Conservation (phyloP, 2,329 filamentous ascomycete species). For the Colletotrichum shisoi region DNA sequence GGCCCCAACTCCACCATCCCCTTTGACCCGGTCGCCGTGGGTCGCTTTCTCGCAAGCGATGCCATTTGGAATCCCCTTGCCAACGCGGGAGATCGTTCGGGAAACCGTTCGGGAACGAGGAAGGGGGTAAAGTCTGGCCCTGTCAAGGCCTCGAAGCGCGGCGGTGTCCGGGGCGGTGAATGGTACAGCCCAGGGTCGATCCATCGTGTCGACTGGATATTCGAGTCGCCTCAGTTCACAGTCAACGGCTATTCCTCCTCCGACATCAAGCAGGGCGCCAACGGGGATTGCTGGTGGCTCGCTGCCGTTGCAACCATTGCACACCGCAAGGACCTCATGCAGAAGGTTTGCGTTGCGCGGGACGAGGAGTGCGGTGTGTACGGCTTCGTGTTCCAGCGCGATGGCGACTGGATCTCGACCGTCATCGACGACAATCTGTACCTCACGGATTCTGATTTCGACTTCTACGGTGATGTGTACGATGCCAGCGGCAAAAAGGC, state of each 20-base stretch:
- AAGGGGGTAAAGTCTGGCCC: neutral
- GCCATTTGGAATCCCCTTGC: conserved; percentile 4
- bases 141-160: conserved; percentile 10
- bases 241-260: conserved; percentile 52
- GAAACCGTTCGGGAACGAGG: neutral
- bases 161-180: conserved; percentile 36
- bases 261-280: conserved; percentile 55
- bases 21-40: conserved; percentile 40
- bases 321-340: conserved; percentile 70
- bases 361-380: conserved; percentile 75
- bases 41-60: conserved; percentile 38
- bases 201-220: conserved; percentile 56
- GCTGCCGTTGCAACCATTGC: conserved; percentile 73
- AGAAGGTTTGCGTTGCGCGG: conserved; percentile 70
- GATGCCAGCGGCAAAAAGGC: conserved; percentile 60
- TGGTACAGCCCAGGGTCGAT: conserved; percentile 49
- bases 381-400: conserved; percentile 75
- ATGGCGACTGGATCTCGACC: conserved; percentile 75
- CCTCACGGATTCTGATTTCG: conserved; percentile 42
- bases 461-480: conserved; percentile 46
- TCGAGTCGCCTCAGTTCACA: conserved; percentile 53
- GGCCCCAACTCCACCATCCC: conserved; percentile 40
- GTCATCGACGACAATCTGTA: conserved; percentile 74
- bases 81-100: neutral
- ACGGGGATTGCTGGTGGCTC: conserved; percentile 78